Base-by-base conservation (phyloP, 2,329 filamentous ascomycete species). In the Mycosphaerella sp. region DNA sequence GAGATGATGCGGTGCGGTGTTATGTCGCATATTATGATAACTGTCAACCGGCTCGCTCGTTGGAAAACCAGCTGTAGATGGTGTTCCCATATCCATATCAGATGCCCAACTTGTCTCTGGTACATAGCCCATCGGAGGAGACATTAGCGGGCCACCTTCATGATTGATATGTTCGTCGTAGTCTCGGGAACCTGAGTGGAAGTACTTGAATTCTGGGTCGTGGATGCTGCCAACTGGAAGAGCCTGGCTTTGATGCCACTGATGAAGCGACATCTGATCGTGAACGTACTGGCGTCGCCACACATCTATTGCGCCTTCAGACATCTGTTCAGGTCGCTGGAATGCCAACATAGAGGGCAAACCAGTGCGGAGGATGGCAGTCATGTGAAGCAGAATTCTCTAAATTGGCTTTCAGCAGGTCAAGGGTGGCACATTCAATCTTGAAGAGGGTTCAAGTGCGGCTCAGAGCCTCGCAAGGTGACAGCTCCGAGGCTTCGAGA, bases 21-120 rank as follows among this genome's bases (percentile, higher is more conserved):
- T 53, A 40, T 57, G 59, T 55, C 45, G 53, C 41, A 56, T 47
- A 12, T 54, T 40, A 40, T 60, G 59, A 40, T 62, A 62, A 27
- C 53, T 57, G 44, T 63, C 61, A 8, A 59, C 43, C 35, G 45
- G 50, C 17, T 60, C 58, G 43, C 51, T 52, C 17, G 17, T 49
- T 8, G 61, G 54, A 41, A 60, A 61, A 7, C 51, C 54, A 46
- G 56, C 53, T 32, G 58, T 59, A 8, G 63, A 62, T 8, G 64
- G 63, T 30, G 64, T 63, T 36, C 49, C 55, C 50, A 66, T 60
- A 27, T 65, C 64, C 46, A 64, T 58, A 42, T 65, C 62, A 4
- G 59, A 61, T 10, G 48, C 55, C 61, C 59, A 62, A 34, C 49
- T 54, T 14, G 57, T 46, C 13, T 64, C 62, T 10, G 50, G 55